Percentiles rank a stretch among this genome's conserved stretches.
Conservation (phyloP, 202 grass and related monocot species). For the Setaria viridis region DNA sequence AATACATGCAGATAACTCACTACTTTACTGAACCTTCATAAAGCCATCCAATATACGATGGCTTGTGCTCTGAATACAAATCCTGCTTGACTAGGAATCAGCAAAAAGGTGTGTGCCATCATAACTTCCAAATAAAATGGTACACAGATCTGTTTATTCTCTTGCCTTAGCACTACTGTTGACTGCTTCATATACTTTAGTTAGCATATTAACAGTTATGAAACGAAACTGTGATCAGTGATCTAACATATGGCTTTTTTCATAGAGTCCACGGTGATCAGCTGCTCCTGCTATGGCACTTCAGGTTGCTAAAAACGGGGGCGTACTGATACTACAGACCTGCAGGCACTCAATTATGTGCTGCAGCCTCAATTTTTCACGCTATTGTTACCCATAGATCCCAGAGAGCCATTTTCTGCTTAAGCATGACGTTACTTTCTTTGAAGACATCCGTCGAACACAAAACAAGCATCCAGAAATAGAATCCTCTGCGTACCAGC, state of each 20-base stretch:
- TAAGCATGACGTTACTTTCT: not conserved
- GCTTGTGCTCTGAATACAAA: not conserved
- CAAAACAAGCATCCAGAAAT: not conserved
- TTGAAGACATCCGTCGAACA: constrained; percentile 34
- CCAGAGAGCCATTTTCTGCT: not conserved
- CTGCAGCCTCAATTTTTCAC: not conserved
- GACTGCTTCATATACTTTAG: not conserved
- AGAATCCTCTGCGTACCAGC: not conserved
- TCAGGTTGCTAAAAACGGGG: not conserved
- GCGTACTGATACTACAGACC: not conserved
- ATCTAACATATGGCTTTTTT: not conserved
- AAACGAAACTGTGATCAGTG: not conserved
- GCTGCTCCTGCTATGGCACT: not conserved
- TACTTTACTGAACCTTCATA: too few species aligned
- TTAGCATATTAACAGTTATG: too few species aligned
- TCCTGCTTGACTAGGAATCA: not conserved
- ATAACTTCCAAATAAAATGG: not conserved
- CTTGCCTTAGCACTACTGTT: not conserved
- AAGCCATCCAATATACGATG: too few species aligned
- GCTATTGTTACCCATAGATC: not conserved
- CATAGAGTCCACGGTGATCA: not conserved
- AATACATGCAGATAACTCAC: too few species aligned
- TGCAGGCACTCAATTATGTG: not conserved
- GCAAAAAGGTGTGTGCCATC: not conserved
- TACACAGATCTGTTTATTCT: not conserved